A percentile compares a stretch with the other conserved stretches of the same genome.
These are phyloP conservation scores for Pyronema domesticum DNA, from an alignment of 495 filamentous ascomycete genomes.

Conservation along the genomic window DNA sequence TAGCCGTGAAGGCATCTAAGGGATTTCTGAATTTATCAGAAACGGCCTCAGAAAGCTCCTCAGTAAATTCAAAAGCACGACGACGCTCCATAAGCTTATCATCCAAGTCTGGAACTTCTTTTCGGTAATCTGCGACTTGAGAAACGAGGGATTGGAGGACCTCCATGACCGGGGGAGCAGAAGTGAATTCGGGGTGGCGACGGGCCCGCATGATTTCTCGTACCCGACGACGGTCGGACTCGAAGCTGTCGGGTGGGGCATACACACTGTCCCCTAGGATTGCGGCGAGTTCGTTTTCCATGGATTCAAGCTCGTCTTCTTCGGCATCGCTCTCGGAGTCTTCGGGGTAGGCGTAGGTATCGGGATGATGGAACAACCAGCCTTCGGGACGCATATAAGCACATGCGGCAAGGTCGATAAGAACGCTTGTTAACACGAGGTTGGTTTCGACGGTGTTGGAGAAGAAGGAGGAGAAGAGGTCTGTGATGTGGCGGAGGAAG, in stretches of 20 bases:
- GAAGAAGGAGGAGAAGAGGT: slow-evolving; percentile 60
- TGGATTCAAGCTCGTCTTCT: slow-evolving; percentile 15
- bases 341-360: slow-evolving; percentile 35
- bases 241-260: neutral
- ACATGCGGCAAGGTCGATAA: slow-evolving; percentile 69
- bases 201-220: neutral
- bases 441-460: slow-evolving; percentile 82
- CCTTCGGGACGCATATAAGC: slow-evolving; percentile 65
- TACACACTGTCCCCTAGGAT: slow-evolving; percentile 13
- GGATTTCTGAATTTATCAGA: no score
- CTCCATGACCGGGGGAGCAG: slow-evolving; percentile 33
- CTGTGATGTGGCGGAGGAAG: slow-evolving; percentile 50
- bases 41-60: slow-evolving; percentile 20
- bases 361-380: slow-evolving; percentile 70
- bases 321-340: slow-evolving; percentile 25
- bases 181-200: slow-evolving; percentile 1
- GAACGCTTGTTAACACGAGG: slow-evolving; percentile 60
- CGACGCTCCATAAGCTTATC: slow-evolving; percentile 56
- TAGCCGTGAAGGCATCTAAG: slow-evolving; percentile 16
- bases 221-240: slow-evolving; percentile 11
- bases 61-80: slow-evolving; percentile 44
- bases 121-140: slow-evolving; percentile 46
- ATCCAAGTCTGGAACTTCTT: slow-evolving; percentile 58
- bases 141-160: slow-evolving; percentile 41
- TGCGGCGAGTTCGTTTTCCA: slow-evolving; percentile 19